A percentile compares a stretch with the other conserved stretches of the same genome.
Conservation (phyloP, 208 protist species). For the Acanthamoeba lugdunensis region DNA sequence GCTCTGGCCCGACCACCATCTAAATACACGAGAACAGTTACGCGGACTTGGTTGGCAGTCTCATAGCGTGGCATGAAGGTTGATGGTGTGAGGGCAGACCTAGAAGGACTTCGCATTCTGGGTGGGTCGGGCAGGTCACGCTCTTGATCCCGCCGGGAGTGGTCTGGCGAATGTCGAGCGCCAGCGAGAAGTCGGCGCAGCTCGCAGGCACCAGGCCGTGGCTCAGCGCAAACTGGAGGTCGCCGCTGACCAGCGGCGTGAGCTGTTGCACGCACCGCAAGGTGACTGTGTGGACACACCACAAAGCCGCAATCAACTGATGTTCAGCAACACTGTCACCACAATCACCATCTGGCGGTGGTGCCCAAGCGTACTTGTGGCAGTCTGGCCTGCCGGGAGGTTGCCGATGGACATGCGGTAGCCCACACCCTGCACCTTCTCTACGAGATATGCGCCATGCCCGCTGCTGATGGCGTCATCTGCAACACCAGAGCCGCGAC, state of each 20-base stretch:
- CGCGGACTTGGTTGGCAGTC: background rate
- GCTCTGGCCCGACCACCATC: background rate
- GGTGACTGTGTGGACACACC: background rate
- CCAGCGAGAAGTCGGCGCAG: background rate
- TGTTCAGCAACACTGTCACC: background rate
- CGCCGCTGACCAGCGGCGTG: background rate
- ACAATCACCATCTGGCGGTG: too few relatives aligned
- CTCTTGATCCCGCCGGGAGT: background rate
- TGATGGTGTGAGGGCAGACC: background rate
- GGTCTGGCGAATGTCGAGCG: background rate
- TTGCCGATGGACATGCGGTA: constrained; percentile 35
- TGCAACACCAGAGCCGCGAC: background rate
- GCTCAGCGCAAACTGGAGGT: constrained; percentile 8
- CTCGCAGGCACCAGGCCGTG: background rate
- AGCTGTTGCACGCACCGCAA: constrained; percentile 18
- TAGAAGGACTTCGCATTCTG: background rate
- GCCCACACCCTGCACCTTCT: background rate
- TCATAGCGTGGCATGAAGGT: background rate
- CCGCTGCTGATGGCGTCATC: constrained; percentile 43
- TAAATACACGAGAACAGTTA: background rate
- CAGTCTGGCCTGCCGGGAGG: background rate
- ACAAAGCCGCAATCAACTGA: background rate
- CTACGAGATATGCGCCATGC: constrained; percentile 67
- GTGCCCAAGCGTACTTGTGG: background rate
- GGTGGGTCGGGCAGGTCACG: background rate